Percentiles rank a stretch among this genome's conserved stretches.
phyloP scores from a whole-genome alignment of 768 basidiomycete species.

The Tylopilus rubrobrunneus region DNA sequence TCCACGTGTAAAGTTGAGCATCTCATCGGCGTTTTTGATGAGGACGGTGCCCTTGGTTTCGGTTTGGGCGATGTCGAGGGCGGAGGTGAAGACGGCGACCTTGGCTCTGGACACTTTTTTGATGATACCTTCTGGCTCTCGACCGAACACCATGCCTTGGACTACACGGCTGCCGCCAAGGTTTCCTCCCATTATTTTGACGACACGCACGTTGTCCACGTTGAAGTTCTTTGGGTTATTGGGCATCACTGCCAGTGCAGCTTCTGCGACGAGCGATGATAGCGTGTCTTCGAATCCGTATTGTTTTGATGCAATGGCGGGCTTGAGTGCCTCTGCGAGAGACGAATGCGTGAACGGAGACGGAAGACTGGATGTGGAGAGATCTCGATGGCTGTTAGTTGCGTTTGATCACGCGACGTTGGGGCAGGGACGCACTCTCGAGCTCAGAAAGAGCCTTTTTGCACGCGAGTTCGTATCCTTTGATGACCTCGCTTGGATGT shows the following conservation, averaged over 20 bases:
- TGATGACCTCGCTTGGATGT: constrained; percentile 92
- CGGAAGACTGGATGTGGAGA: constrained; percentile 67
- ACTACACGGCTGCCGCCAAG: constrained; percentile 84
- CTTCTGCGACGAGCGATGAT: constrained; percentile 84
- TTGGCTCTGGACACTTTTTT: constrained; percentile 85
- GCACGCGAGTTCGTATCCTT: constrained; percentile 91
- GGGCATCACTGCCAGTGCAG: constrained; percentile 90
- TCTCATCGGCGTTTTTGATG: constrained; percentile 91
- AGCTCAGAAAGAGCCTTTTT: constrained; percentile 82
- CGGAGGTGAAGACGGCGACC: constrained; percentile 93
- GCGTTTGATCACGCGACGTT: constrained; percentile 6
- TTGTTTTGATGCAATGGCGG: constrained; percentile 95
- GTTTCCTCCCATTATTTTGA: constrained; percentile 97
- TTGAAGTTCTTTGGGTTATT: constrained; percentile 88
- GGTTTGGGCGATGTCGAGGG: constrained; percentile 91
- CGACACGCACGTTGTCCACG: constrained; percentile 96
- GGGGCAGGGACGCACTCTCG: constrained; percentile 68
- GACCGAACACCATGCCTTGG: constrained; percentile 96
- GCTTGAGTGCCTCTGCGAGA: constrained; percentile 75
- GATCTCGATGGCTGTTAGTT: constrained; percentile 40
- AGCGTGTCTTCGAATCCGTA: constrained; percentile 89
- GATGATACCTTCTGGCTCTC: constrained; percentile 88
- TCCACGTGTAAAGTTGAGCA: constrained; percentile 93
- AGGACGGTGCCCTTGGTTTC: constrained; percentile 99
- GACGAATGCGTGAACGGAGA: constrained; percentile 66